These are phyloP conservation scores for Dacryopinax primogenitus DNA, from an alignment of 768 basidiomycete species.

Conservation along the genomic window DNA sequence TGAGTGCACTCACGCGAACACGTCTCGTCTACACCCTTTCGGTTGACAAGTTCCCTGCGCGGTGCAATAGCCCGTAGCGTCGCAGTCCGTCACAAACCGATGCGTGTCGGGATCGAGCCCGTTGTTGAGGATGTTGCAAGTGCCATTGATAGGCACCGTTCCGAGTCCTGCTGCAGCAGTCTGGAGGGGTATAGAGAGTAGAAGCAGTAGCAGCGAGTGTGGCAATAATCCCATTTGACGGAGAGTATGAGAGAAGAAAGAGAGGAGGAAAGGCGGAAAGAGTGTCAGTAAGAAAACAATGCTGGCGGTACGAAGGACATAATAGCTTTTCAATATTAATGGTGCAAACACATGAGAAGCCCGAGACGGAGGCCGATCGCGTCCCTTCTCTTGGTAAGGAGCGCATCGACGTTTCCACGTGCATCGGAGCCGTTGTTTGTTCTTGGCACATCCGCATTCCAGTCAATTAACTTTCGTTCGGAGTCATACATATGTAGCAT, in stretches of 20 bases:
- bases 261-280: not conserved
- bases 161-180: slow-evolving; percentile 30
- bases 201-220: slow-evolving; percentile 9
- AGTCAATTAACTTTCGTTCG: not conserved
- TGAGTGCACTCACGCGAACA: slow-evolving; percentile 60
- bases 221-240: slow-evolving; percentile 7
- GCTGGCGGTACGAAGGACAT: not conserved
- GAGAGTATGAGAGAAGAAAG: slow-evolving; percentile 5
- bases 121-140: slow-evolving; percentile 45
- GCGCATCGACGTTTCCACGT: not conserved
- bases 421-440: not conserved
- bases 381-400: not conserved
- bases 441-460: not conserved
- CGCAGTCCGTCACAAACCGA: slow-evolving; percentile 69
- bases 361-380: not conserved
- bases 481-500: too few species aligned
- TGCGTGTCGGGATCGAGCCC: slow-evolving; percentile 64
- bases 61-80: slow-evolving; percentile 54
- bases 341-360: not conserved
- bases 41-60: slow-evolving; percentile 40
- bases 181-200: slow-evolving; percentile 6
- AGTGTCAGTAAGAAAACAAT: not conserved
- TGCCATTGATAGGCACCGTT: slow-evolving; percentile 32
- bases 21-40: slow-evolving; percentile 62
- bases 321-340: not conserved